These are phyloP conservation scores for Arachis hypogaea DNA, from an alignment of 306 rosid species.

Conservation along the genomic window DNA sequence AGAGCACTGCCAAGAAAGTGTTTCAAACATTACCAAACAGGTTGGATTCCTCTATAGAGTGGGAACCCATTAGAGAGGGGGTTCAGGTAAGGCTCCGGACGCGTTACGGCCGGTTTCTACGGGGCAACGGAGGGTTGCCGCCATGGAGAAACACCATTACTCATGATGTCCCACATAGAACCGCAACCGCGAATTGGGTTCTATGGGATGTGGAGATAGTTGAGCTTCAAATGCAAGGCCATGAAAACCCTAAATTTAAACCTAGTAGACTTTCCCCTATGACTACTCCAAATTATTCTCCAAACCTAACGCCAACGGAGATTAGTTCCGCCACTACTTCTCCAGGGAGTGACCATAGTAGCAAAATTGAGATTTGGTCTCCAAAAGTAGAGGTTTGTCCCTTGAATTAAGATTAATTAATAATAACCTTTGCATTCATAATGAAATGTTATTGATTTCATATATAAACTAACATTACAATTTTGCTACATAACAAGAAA, in stretches of 20 bases:
- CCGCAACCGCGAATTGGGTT: slow-evolving; percentile 71
- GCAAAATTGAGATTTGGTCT: slow-evolving; percentile 48
- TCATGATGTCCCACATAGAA: slow-evolving; percentile 71
- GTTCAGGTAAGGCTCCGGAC: slow-evolving; percentile 69
- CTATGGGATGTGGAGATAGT: slow-evolving; percentile 82
- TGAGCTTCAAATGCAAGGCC: slow-evolving; percentile 37
- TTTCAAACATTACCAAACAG: slow-evolving; percentile 62
- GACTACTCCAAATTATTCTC: slow-evolving; percentile 25
- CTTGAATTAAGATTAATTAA: background rate
- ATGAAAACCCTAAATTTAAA: slow-evolving; percentile 5
- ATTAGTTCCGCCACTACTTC: background rate
- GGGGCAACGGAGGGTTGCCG: slow-evolving; percentile 83
- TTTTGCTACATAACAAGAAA: too few relatives aligned
- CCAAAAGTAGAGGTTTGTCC: slow-evolving; percentile 52
- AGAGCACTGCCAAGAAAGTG: slow-evolving; percentile 74
- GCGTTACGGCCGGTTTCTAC: slow-evolving; percentile 68
- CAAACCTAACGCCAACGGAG: background rate
- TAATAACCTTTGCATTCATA: too few relatives aligned
- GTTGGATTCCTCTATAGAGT: slow-evolving; percentile 78
- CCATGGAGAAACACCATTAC: slow-evolving; percentile 92
- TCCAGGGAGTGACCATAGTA: slow-evolving; percentile 23
- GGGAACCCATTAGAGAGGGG: slow-evolving; percentile 88
- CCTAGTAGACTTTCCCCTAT: slow-evolving; percentile 36
- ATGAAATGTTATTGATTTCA: too few relatives aligned
- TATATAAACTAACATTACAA: too few relatives aligned